These are phyloP conservation scores for Xenosphaeropsis pyriputrescens DNA, from an alignment of 2,329 filamentous ascomycete species.

Conservation along the genomic window DNA sequence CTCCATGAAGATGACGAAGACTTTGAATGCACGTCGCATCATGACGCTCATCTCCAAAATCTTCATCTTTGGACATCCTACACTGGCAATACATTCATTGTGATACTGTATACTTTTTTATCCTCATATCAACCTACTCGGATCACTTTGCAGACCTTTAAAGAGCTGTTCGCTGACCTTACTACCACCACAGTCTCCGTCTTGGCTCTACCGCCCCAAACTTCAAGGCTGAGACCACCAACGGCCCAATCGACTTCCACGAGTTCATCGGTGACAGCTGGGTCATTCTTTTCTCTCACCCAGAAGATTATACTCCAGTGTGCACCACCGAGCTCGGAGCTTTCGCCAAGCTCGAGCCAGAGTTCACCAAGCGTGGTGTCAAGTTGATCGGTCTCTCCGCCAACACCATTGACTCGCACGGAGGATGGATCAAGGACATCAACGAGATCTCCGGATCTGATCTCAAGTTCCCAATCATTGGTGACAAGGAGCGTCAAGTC, in stretches of 20 bases:
- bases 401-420: slow-evolving; percentile 74
- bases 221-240: slow-evolving; percentile 71
- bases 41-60: no score
- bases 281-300: slow-evolving; percentile 76
- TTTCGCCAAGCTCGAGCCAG: slow-evolving; percentile 76
- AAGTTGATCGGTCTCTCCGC: slow-evolving; percentile 86
- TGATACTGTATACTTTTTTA: no score
- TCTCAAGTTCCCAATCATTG: slow-evolving; percentile 67
- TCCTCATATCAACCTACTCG: no score
- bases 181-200: slow-evolving; percentile 32
- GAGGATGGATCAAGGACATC: slow-evolving; percentile 83
- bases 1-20: no score
- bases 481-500: slow-evolving; percentile 65
- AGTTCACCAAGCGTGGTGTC: slow-evolving; percentile 75
- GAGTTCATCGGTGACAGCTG: slow-evolving; percentile 67
- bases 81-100: no score
- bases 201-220: slow-evolving; percentile 59
- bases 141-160: no score
- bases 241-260: slow-evolving; percentile 69
- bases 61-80: no score
- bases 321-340: slow-evolving; percentile 93
- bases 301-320: slow-evolving; percentile 84
- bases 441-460: slow-evolving; percentile 59
- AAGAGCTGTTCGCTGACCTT: no score
- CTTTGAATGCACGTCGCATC: no score